These are phyloP conservation scores for Trametes versicolor DNA, from an alignment of 1,284 basidiomycete genomes.

Conservation along the genomic window DNA sequence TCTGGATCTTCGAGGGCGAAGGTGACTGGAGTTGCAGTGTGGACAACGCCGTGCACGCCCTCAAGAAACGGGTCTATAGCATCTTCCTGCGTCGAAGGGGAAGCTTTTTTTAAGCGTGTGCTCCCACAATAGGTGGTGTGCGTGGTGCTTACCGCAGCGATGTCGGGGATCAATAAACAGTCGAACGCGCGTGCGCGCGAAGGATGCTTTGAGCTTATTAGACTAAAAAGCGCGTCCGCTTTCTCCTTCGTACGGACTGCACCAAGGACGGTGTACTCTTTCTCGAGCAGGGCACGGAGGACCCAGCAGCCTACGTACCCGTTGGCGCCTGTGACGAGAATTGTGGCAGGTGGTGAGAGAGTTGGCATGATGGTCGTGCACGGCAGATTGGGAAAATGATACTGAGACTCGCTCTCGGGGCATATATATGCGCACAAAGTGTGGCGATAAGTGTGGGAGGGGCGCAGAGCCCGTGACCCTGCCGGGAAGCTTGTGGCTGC, in stretches of 20 bases:
- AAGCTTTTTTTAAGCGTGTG: background rate
- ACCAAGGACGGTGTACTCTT: conserved; percentile 60
- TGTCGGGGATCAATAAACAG: conserved; percentile 49
- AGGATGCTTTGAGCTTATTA: conserved; percentile 52
- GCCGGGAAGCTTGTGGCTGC: no score
- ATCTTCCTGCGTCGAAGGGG: conserved; percentile 35
- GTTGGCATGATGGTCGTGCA: conserved; percentile 52
- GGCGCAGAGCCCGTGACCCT: no score
- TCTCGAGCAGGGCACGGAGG: conserved; percentile 49
- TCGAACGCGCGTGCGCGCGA: conserved; percentile 53
- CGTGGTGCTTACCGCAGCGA: conserved; percentile 34
- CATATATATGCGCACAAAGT: no score
- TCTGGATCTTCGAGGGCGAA: conserved; percentile 46
- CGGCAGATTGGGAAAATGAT: background rate
- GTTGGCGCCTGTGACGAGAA: conserved; percentile 52
- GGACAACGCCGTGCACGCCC: conserved; percentile 53
- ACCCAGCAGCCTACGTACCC: conserved; percentile 54
- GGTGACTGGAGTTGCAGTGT: conserved; percentile 55
- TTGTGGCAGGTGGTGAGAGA: conserved; percentile 60
- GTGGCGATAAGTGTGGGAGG: no score
- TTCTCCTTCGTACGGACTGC: conserved; percentile 63
- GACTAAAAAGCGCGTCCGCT: conserved; percentile 53
- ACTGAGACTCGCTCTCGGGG: background rate
- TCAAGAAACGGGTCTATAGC: conserved; percentile 52
- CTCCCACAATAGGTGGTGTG: no score